phyloP scores from a whole-genome alignment of 164 flowering plant species.

The Nymphaea thermarum region DNA sequence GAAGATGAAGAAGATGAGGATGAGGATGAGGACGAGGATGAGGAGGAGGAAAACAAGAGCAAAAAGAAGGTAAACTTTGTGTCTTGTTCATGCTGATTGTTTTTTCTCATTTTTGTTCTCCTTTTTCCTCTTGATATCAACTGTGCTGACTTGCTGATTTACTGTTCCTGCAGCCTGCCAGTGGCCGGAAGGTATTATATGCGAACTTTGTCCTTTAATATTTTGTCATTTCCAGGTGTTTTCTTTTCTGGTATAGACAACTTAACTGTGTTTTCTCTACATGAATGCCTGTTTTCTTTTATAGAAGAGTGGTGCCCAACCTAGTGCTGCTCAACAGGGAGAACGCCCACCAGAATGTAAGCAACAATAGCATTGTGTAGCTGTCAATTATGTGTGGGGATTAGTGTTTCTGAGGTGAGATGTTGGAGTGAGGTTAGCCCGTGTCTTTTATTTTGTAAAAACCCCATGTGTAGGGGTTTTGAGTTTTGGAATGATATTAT shows the following conservation, averaged over 20 bases:
- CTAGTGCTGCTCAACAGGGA: slow-evolving; percentile 19
- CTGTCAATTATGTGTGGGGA: not conserved
- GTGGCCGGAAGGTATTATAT: not conserved
- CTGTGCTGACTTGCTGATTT: not conserved
- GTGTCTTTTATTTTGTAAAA: too few relatives aligned
- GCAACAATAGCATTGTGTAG: slow-evolving; percentile 24
- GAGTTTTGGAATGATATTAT: too few relatives aligned
- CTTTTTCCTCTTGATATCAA: not conserved
- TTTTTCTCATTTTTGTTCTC: not conserved
- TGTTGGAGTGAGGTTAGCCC: too few relatives aligned
- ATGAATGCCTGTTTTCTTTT: not conserved
- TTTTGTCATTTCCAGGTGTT: too few relatives aligned
- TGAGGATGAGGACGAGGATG: slow-evolving; percentile 27
- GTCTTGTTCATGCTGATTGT: too few relatives aligned
- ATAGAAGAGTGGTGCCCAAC: slow-evolving; percentile 25
- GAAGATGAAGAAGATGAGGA: slow-evolving; percentile 50
- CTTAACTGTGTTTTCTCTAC: not conserved
- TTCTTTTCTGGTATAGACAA: not conserved
- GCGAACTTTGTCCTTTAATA: not conserved
- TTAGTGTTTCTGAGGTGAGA: not conserved
- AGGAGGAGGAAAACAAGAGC: slow-evolving; percentile 13
- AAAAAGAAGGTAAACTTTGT: slow-evolving; percentile 25
- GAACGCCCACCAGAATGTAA: slow-evolving; percentile 49
- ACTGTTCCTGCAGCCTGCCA: not conserved
- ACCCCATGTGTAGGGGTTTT: too few relatives aligned